A percentile compares a stretch with the other conserved stretches of the same genome.
phyloP scores from a whole-genome alignment of 23 red algal genomes.

The Gracilaria domingensis region DNA sequence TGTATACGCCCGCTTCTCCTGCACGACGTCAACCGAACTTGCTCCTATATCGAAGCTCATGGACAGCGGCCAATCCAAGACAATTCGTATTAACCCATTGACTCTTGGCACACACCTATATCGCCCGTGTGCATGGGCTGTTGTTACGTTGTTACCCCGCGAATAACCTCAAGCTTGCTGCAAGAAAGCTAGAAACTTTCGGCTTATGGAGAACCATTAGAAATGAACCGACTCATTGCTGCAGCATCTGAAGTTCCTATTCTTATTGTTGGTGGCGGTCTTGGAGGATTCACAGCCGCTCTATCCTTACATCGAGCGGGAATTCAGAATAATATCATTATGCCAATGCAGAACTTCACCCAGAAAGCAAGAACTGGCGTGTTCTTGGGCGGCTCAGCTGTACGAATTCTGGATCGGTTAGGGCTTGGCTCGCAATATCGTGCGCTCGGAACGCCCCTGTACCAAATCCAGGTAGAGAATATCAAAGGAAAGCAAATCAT shows the following conservation, averaged over 20 bases:
- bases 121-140: too few species aligned
- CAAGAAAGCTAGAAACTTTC: background rate
- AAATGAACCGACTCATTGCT: slow-evolving; percentile 13
- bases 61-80: background rate
- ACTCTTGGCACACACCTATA: too few species aligned
- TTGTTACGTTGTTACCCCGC: too few species aligned
- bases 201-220: background rate
- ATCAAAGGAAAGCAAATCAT: slow-evolving; percentile 43
- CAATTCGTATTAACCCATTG: background rate
- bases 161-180: too few species aligned
- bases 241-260: slow-evolving; percentile 51
- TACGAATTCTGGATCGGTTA: slow-evolving; percentile 70
- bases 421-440: slow-evolving; percentile 64
- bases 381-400: slow-evolving; percentile 47
- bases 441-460: slow-evolving; percentile 48
- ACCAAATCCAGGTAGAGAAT: slow-evolving; percentile 28
- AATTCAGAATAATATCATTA: slow-evolving; percentile 59
- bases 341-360: slow-evolving; percentile 48
- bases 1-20: too few species aligned
- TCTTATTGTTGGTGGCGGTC: slow-evolving; percentile 64
- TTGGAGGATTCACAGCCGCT: slow-evolving; percentile 67
- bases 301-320: slow-evolving; percentile 66
- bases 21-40: too few species aligned
- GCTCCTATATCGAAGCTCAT: too few species aligned
- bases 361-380: slow-evolving; percentile 49